Base-by-base conservation (phyloP, 257 asterid species). In the Leptodermis oblonga region DNA sequence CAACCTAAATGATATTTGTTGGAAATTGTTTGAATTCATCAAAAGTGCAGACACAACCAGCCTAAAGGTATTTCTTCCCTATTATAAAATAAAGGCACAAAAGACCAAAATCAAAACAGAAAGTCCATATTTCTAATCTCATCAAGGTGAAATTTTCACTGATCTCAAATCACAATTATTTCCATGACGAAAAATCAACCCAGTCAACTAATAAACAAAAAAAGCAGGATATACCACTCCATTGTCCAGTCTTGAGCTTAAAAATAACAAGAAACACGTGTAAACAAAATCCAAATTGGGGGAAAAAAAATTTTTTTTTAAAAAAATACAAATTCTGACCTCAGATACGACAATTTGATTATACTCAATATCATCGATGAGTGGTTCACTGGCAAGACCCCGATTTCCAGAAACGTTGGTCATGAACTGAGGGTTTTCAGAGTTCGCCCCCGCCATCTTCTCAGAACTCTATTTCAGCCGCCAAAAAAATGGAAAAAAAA, bases 321-420 rank as follows among this genome's bases (percentile, higher is more conserved):
- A n/a, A n/a, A n/a, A n/a, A n/a, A n/a, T n/a, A n/a, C n/a, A n/a
- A n/a, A n/a, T n/a, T n/a, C 95, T 82, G 76, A 90, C 99, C 55
- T 90, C 94, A 22, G 99, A 81, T 4, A 93, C 96, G 39, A 87
- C 91, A 81, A 93, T 90, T 80, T 90, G 97, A 69, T 88, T 86
- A 67, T 86, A 86, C 65, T 93, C 99, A 65, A 87, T 90, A 59
- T 87, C 71, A 7, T 93, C 98, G 45, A 84, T 85, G 54, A 89
- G 84, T 5, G 90, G 76, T 42, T 88, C 90, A 73, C 80, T 82
- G 43, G 95, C 85, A 67, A 70, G 81, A 22, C 77, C 86, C 74
- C 83, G 78, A 67, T 74, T 79, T 48, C 69, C 86, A n/a, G 62
- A 82, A 15, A 68, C 66, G 63, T 65, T 82, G 42, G 88, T 83